Evolutionary conservation across 192 early-diverging fungal genomes (phyloP), one percentile per base, ranked within the genome.

Genomic region (Linnemannia exigua): DNA sequence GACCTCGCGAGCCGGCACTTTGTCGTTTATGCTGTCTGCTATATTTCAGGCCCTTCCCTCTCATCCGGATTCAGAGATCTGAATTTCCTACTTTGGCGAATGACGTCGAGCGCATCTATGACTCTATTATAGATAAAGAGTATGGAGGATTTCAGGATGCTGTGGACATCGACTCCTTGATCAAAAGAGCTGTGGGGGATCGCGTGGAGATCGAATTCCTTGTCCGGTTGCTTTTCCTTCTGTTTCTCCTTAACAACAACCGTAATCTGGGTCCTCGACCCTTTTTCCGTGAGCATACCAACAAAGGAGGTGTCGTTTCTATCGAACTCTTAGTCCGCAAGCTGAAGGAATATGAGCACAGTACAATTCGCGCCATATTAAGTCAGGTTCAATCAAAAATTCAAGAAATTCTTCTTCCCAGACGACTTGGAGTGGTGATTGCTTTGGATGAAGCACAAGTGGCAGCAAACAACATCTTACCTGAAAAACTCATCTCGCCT

Each of bases 21-120:
- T 87, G 85, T 82, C 36, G 74, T 88, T 37, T 88, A 82, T 35
- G 50, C 37, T 37, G 73, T 82, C 8, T 82, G 87, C 33, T 75
- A 25, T 1, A 8, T 35, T 51, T 37, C 75, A 6, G 11, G 47
- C 33, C 12, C 50, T 2, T 15, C 2, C 46, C 0, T 16, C 1
- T 46, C 19, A 35, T 76, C 77, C 11, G 80, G 67, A 0, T 76
- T 80, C 35, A 46, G 66, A 31, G 80, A 82, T 72, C 51, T 12
- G 1, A 88, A 88, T 35, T 87, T 82, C 61, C 25, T 14, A 58
- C 38, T 1, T 76, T 81, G 58, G 79, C 78, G 28, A 41, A 70
- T 50, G 86, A 82, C 33, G 80, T 87, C 38, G 66, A 75, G 48
- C 2, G 17, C 19, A 75, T 79, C 37, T 76, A 44, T 35, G 1